Percentiles rank a stretch among this genome's conserved stretches.
These are phyloP conservation scores for Saksenaea oblongispora DNA, from an alignment of 371 early-diverging fungal species.

Conservation along the genomic window DNA sequence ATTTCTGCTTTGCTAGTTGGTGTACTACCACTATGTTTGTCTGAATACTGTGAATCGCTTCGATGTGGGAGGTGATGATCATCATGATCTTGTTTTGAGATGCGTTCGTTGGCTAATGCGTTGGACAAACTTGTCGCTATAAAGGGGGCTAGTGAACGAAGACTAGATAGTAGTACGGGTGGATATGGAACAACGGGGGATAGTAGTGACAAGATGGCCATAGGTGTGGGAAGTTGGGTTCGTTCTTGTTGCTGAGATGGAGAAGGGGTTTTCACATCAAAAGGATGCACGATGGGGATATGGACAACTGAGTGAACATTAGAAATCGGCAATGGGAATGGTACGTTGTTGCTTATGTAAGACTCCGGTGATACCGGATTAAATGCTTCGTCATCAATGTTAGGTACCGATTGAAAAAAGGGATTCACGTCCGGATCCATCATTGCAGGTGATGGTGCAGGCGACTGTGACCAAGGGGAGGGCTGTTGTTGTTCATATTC, in stretches of 20 bases:
- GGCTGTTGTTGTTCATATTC: slow-evolving; percentile 56
- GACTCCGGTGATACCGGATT: slow-evolving; percentile 55
- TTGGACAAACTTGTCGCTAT: slow-evolving; percentile 51
- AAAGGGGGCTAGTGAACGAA: slow-evolving; percentile 55
- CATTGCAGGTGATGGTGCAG: slow-evolving; percentile 62
- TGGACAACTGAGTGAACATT: slow-evolving; percentile 64
- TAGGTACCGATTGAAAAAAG: slow-evolving; percentile 57
- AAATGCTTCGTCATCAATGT: slow-evolving; percentile 65
- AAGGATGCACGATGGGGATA: slow-evolving; percentile 53
- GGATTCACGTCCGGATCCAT: slow-evolving; percentile 65
- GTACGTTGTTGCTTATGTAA: slow-evolving; percentile 27
- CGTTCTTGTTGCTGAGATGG: slow-evolving; percentile 11
- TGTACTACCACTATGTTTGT: background rate
- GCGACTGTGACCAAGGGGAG: slow-evolving; percentile 68
- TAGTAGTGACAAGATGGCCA: slow-evolving; percentile 63
- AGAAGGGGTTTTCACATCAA: slow-evolving; percentile 27
- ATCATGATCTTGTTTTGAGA: background rate
- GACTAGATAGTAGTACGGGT: slow-evolving; percentile 44
- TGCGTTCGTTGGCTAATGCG: slow-evolving; percentile 20
- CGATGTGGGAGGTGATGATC: background rate
- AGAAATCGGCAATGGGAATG: slow-evolving; percentile 43
- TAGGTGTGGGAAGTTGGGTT: slow-evolving; percentile 41
- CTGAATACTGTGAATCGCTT: background rate
- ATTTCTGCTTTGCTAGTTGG: background rate
- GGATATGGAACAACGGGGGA: slow-evolving; percentile 65